Evolutionary conservation across 257 asterid genomes (phyloP), one percentile per base, ranked within the genome.

Genomic region (Apocynum venetum): DNA sequence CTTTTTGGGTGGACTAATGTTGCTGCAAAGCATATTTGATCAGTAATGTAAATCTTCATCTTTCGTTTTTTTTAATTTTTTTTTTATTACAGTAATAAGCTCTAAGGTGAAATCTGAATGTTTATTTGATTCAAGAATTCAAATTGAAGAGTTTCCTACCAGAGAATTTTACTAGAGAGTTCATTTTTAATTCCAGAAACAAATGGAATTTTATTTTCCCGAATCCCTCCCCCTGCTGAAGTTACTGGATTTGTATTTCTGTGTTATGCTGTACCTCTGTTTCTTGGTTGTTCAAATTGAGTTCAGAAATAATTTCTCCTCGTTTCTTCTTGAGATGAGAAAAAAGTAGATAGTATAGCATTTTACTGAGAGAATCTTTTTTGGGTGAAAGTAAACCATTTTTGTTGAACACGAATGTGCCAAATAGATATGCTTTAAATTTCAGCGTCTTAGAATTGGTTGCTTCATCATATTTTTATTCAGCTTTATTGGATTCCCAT

Each of bases 371-470:
- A 15, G 63, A 78, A 49, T 72, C 35, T 12, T 4, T 71, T n/a
- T 41, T 20, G 48, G 57, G 17, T 47, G 48, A 46, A 56, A 56
- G 15, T 59, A 56, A 9, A 64, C 72, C 31, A 19, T 10, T 60
- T 36, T 52, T 36, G 81, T 64, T 59, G 35, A 49, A 12, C 56
- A 17, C 44, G 17, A 20, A 47, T 60, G 77, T 60, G 73, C 47
- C 63, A 56, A 47, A 53, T 19, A 49, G 52, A 40, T 71, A 20
- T 19, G 36, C 7, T 11, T 35, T 46, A 41, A n/a, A 35, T 14
- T 53, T 25, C 65, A 59, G 60, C 63, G 10, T 70, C 61, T 41
- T 41, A 3, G 80, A 67, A 67, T 35, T 49, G 53, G 56, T 67
- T 20, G 47, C n/a, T 46, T 6, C 47, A 44, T 10, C 36, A 11